Evolutionary conservation across 805 yeast species (phyloP), one percentile per base, ranked within the genome.

Genomic region (Sugiyamaella floridensis): DNA sequence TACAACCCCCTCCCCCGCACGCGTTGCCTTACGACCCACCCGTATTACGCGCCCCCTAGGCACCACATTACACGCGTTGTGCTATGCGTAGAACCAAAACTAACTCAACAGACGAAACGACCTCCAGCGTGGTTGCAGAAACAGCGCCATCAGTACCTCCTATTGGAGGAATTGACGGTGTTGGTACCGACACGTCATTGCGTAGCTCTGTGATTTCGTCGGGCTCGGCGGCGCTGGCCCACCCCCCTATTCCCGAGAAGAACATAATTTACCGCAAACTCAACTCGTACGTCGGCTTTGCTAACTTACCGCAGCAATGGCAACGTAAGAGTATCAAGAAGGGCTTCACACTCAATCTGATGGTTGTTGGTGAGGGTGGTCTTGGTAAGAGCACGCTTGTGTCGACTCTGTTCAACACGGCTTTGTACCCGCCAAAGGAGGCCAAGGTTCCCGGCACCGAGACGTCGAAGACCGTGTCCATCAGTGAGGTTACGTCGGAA

Each of bases 221-320:
- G 5, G 50, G 48, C 18, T 41, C 50, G 28, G 52, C 51, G 16
- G 22, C 55, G 16, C n/a, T 14, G 37, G n/a, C 37, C 37, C 37
- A 10, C 3, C 37, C 37, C n/a, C 40, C 53, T 11, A 50, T 49
- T 11, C 50, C 57, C 22, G 61, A 58, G 45, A 46, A 58, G 42
- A 60, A 56, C 51, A 55, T 61, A 20, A 58, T 62, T 45, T 61
- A 62, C 18, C 58, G 95, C 62, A 89, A 89, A 67, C 80, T 92
- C 62, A 86, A 84, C 61, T 92, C 95, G 2, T 90, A 86, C 67
- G 99, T 93, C 52, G 99, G 99, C 5, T 93, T 93, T 72, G 96
- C 97, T 60, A 93, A 90, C 72, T 77, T 93, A 65, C 99, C 99
- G 54, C 93, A 90, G 67, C 99, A 93, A 75, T 93, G 97, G 97